These are phyloP conservation scores for Phialophora chinensis DNA, from an alignment of 2,329 filamentous ascomycete genomes.

Conservation along the genomic window DNA sequence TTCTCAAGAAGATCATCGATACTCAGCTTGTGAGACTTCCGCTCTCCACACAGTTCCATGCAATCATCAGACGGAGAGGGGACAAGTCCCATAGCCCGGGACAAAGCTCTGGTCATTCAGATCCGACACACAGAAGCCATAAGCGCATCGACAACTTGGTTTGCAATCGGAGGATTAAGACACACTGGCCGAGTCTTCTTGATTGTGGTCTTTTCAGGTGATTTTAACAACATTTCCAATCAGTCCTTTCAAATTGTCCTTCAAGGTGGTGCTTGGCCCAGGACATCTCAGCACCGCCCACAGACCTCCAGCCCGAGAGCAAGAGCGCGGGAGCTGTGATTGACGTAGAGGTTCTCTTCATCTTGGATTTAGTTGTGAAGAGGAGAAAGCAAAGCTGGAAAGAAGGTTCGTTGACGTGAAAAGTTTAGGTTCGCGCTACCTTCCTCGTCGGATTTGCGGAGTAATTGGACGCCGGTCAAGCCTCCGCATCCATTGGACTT, in stretches of 20 bases:
- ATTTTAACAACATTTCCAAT: slow-evolving; percentile 39
- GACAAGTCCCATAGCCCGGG: not conserved
- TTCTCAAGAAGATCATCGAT: not conserved
- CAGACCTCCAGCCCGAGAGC: slow-evolving; percentile 36
- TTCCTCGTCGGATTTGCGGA: not conserved
- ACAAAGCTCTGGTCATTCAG: not conserved
- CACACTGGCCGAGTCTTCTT: not conserved
- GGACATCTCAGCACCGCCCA: slow-evolving; percentile 42
- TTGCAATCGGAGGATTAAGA: not conserved
- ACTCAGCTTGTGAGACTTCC: not conserved
- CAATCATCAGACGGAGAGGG: not conserved
- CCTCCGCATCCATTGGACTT: slow-evolving; percentile 36
- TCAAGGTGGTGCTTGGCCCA: slow-evolving; percentile 41
- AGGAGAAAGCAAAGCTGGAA: slow-evolving; percentile 27
- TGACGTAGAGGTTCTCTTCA: slow-evolving; percentile 39
- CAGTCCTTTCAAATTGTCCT: slow-evolving; percentile 40
- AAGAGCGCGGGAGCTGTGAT: slow-evolving; percentile 38
- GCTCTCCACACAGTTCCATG: not conserved
- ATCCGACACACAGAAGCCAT: not conserved
- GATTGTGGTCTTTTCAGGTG: slow-evolving; percentile 1
- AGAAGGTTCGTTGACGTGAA: slow-evolving; percentile 10
- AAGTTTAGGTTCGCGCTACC: slow-evolving; percentile 23
- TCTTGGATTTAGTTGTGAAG: slow-evolving; percentile 43
- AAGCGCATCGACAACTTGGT: not conserved
- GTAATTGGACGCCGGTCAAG: slow-evolving; percentile 18